Base-by-base conservation (phyloP, 495 filamentous ascomycete species). In the Penicillium atrosanguineum region DNA sequence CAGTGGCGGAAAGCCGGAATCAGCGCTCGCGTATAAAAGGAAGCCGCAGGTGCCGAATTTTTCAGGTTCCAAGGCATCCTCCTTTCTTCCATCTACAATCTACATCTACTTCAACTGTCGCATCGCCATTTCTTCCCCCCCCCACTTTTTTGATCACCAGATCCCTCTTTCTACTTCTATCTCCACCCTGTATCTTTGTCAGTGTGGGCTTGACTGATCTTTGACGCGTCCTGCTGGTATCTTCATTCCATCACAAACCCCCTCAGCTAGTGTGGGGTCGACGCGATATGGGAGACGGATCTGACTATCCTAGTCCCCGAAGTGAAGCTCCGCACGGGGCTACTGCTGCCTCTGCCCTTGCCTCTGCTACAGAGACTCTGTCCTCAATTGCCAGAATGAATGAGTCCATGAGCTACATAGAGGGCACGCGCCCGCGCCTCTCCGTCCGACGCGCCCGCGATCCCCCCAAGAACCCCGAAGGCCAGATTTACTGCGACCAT, bases 401-500 rank as follows among this genome's bases (percentile, higher is more conserved):
- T 57, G 69, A 78, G 23, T 68, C 68, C 20, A 62, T 75, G 11
- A 66, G 61, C 48, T 69, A 72, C 46, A 61, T 74, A 49, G 75
- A 74, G 44, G 74, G 71, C 43, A 55, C 73, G 50, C 74, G 72
- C 58, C 70, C 75, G 54, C 69, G 70, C 52, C 59, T 78, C 50
- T 75, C 75, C 43, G 69, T 77, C 44, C 74, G 73, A 65, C 66
- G 75, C 53, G 77, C 70, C 50, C 69, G 79, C 36, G 81, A 86
- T 65, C 82, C 83, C 14, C 80, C 80, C 25, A 78, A 78, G 70
- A 90, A 90, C 62, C 47, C 68, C 2, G 75, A 88, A n/a, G 84
- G 85, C 11, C 82, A 87, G 56, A 90, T 84, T 53, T 76, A 79
- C 29, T 96, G 91, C 69, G 79, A 79, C 18, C 83, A 82, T 52